Base-by-base conservation (phyloP, 192 early-diverging fungal genomes). In the Mortierella hygrophila region DNA sequence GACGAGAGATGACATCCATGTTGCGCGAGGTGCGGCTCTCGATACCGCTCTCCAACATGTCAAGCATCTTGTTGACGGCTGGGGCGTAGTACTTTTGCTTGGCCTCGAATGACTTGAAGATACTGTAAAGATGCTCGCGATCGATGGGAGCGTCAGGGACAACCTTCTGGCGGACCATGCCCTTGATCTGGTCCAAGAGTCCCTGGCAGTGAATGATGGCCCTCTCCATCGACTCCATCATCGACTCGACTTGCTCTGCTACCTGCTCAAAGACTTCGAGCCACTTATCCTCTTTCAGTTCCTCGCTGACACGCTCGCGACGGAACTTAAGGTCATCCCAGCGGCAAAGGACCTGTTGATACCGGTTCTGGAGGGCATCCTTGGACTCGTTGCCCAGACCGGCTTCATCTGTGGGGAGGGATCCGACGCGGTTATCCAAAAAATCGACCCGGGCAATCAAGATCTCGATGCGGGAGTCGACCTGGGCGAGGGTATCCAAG, bases 281-380 rank as follows among this genome's bases (percentile, higher is more conserved):
- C 92, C 92, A 93, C 76, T 80, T 82, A 41, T 93, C 92, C 77
- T 93, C 92, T 70, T 93, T 93, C 18, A 91, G 79, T 32, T 93
- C 92, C n/a, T 90, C 85, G 46, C 90, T 92, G 73, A 93, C 78
- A 18, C 90, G 88, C 65, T 92, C 90, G 29, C 92, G 92, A 70
- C 92, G 90, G n/a, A 90, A 73, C 44, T 91, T 86, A 71, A 93
- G 81, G 32, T 76, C 82, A 16, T 93, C 92, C 91, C 91, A 93
- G 35, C 83, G 81, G 69, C 85, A 88, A 29, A 87, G 89, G 46
- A 86, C 84, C 7, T 86, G 84, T 40, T 86, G 84, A 68, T 86
- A 86, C 15, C 72, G 69, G 54, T 76, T 81, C 63, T 86, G 84
- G 54, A 86, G 79, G 5, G 78, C 75, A 78, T 86, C 84, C 47